Percentiles rank a stretch among this genome's conserved stretches.
Conservation (phyloP, 2,329 filamentous ascomycete species). For the Trichoderma sp. region DNA sequence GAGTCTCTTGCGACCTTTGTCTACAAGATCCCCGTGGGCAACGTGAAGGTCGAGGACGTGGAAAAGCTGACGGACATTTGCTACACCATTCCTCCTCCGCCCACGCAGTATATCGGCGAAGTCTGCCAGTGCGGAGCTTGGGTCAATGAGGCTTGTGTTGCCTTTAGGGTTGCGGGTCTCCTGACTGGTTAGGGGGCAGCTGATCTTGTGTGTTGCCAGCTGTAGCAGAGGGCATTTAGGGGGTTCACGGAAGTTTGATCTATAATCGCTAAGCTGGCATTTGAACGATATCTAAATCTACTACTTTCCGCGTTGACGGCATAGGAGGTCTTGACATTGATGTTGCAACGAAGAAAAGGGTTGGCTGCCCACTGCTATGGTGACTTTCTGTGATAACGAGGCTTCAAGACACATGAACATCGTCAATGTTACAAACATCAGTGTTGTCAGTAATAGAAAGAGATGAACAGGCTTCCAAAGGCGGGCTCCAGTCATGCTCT, state of each 20-base stretch:
- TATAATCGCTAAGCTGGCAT: neutral
- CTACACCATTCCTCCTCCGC: neutral
- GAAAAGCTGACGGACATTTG: neutral
- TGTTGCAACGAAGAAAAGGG: too few relatives aligned
- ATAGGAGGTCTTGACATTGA: too few relatives aligned
- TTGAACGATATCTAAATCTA: neutral
- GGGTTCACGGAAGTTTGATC: neutral
- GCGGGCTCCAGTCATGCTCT: too few relatives aligned
- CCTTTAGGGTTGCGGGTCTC: neutral
- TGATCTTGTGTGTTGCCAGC: neutral
- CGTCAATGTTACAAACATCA: too few relatives aligned
- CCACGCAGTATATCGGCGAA: neutral
- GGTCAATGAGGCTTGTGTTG: neutral
- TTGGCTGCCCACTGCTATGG: too few relatives aligned
- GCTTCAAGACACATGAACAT: too few relatives aligned
- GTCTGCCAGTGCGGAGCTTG: conserved; percentile 11
- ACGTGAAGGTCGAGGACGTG: neutral
- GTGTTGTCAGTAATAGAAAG: too few relatives aligned
- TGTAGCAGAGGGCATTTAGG: neutral
- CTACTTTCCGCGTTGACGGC: too few relatives aligned
- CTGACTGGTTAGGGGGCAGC: neutral
- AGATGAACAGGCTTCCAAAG: too few relatives aligned
- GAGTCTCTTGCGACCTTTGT: conserved; percentile 15
- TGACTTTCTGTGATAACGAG: too few relatives aligned
- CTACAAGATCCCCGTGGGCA: neutral